Evolutionary conservation across 2,329 filamentous ascomycete genomes (phyloP).

Genomic region (Aspergillus sp.): DNA sequence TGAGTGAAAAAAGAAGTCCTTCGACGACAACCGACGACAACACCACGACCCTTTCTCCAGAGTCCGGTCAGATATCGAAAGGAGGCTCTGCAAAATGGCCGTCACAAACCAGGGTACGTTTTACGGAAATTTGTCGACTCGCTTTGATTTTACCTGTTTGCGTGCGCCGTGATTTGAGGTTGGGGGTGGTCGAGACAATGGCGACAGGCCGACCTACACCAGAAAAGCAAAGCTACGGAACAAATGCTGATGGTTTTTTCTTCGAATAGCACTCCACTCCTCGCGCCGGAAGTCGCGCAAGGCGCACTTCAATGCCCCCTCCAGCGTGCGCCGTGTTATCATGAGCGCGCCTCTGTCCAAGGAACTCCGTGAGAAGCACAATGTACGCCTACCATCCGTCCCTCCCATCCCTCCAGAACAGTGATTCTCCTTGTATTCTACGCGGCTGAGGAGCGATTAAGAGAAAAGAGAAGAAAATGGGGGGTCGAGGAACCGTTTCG

Average conservation of each 20-base stretch:
- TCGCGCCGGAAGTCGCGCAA: slow-evolving; percentile 99
- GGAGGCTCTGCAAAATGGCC: slow-evolving; percentile 31
- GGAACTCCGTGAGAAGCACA: slow-evolving; percentile 99
- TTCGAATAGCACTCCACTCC: slow-evolving; percentile 51
- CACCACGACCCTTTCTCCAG: slow-evolving; percentile 23
- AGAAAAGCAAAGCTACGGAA: not conserved
- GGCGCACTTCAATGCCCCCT: slow-evolving; percentile 91
- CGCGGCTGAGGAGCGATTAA: not conserved
- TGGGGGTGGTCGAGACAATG: not conserved
- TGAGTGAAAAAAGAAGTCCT: slow-evolving; percentile 7
- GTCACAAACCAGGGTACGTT: slow-evolving; percentile 33
- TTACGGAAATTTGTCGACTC: slow-evolving; percentile 3
- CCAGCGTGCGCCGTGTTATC: slow-evolving; percentile 89
- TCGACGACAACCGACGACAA: slow-evolving; percentile 16
- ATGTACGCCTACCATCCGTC: slow-evolving; percentile 60
- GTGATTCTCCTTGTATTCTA: not conserved
- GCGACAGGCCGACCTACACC: not conserved
- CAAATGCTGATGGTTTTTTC: slow-evolving; percentile 13
- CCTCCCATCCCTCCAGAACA: not conserved
- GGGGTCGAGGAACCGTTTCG: not conserved
- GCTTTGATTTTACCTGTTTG: not conserved
- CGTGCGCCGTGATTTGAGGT: not conserved
- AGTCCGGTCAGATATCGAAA: slow-evolving; percentile 19
- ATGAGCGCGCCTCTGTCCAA: slow-evolving; percentile 96
- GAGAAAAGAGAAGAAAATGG: not conserved